A percentile compares a stretch with the other conserved stretches of the same genome.
phyloP scores from a whole-genome alignment of 768 basidiomycete species.

The Mycena metata region DNA sequence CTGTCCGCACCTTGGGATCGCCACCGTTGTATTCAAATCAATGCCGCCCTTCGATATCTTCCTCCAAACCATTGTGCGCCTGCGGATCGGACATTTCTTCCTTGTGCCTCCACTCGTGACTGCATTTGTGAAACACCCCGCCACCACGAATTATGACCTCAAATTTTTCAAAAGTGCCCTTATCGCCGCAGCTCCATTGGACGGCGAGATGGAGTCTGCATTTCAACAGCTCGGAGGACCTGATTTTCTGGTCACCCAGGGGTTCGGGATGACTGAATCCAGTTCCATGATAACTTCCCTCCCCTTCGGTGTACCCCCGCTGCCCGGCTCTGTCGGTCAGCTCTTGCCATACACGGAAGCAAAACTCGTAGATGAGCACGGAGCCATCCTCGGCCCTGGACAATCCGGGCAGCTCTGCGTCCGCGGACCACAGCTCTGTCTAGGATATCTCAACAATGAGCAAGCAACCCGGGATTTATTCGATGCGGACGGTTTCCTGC shows the following conservation, averaged over 20 bases:
- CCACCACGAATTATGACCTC: not conserved
- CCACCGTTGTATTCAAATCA: slow-evolving; percentile 10
- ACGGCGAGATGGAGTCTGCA: not conserved
- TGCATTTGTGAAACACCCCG: slow-evolving; percentile 17
- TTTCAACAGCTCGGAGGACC: slow-evolving; percentile 10
- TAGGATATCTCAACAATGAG: slow-evolving; percentile 15
- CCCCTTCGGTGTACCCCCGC: not conserved
- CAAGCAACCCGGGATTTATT: slow-evolving; percentile 1
- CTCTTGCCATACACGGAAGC: slow-evolving; percentile 9
- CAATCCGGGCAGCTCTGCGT: slow-evolving; percentile 17
- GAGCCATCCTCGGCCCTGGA: not conserved
- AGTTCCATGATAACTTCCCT: slow-evolving; percentile 14
- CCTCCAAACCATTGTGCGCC: slow-evolving; percentile 1
- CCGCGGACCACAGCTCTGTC: slow-evolving; percentile 14
- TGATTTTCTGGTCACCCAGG: slow-evolving; percentile 4
- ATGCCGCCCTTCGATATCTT: slow-evolving; percentile 21
- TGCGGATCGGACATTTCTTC: slow-evolving; percentile 10
- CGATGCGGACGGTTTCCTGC: slow-evolving; percentile 11
- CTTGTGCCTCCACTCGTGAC: slow-evolving; percentile 16
- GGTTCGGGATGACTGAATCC: slow-evolving; percentile 21
- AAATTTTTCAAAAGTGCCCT: not conserved
- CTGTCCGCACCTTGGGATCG: slow-evolving; percentile 21
- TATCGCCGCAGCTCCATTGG: slow-evolving; percentile 13
- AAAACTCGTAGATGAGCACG: slow-evolving; percentile 12
- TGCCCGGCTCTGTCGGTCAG: slow-evolving; percentile 5